phyloP scores from a whole-genome alignment of 2,329 filamentous ascomycete species.

The Didymella exigua region DNA sequence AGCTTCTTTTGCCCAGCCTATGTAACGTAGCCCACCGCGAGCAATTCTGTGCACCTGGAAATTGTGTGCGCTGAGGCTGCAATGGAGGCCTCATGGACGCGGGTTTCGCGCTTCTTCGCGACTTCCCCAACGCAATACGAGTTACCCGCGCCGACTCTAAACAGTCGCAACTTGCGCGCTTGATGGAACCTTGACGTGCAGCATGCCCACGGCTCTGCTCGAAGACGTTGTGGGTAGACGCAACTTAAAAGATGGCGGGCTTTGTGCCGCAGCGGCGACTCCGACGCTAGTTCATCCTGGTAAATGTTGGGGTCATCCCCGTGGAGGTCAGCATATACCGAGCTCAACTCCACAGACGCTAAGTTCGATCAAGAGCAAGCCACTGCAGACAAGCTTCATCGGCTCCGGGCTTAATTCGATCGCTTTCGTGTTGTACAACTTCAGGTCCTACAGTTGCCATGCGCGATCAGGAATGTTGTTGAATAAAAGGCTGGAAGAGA shows the following conservation, averaged over 20 bases:
- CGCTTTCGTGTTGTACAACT: not conserved
- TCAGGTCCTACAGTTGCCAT: not conserved
- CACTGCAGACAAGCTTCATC: constrained; percentile 3
- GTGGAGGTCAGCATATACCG: constrained; percentile 1
- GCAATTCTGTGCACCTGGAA: not conserved
- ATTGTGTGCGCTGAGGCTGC: not conserved
- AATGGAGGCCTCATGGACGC: not conserved
- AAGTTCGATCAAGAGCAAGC: not conserved
- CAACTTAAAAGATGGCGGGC: not conserved
- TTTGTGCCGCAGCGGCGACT: not conserved
- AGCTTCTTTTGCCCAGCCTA: not conserved
- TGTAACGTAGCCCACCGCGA: not conserved
- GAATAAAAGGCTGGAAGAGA: not conserved
- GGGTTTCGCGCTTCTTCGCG: not conserved
- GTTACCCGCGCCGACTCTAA: not conserved
- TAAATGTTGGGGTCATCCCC: not conserved
- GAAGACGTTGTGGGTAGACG: not conserved
- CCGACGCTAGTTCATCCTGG: not conserved
- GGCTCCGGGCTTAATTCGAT: not conserved
- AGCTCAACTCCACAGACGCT: constrained; percentile 3
- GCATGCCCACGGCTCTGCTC: not conserved
- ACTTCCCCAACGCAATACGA: not conserved
- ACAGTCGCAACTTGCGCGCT: not conserved
- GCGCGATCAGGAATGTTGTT: not conserved
- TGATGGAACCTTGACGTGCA: constrained; percentile 4